phyloP scores from a whole-genome alignment of 768 basidiomycete species.

The Rhodosporidiobolus odoratus region DNA sequence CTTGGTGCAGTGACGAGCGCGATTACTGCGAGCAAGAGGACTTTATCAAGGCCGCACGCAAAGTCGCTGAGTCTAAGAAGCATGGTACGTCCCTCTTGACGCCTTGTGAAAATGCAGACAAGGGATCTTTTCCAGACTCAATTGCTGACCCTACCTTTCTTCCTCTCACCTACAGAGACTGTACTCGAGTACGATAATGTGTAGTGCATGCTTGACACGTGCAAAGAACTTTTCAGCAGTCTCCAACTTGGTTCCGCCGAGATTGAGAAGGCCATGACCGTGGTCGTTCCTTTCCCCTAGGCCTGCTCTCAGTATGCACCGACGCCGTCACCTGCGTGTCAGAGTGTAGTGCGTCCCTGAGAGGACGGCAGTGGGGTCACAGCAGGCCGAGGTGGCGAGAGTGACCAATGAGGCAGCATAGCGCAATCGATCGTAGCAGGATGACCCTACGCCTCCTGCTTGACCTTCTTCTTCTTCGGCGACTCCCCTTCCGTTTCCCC shows the following conservation, averaged over 20 bases:
- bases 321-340: too few species aligned
- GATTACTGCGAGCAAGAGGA: slow-evolving; percentile 91
- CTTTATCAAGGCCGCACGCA: slow-evolving; percentile 89
- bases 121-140: too few species aligned
- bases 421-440: not conserved
- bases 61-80: slow-evolving; percentile 70
- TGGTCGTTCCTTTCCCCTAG: too few species aligned
- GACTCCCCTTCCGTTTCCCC: not conserved
- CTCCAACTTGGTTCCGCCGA: not conserved
- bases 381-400: not conserved
- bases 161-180: slow-evolving; percentile 13
- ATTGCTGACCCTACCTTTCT: not conserved
- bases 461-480: slow-evolving; percentile 22
- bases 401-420: too few species aligned
- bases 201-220: not conserved
- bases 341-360: too few species aligned
- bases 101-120: too few species aligned
- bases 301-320: too few species aligned
- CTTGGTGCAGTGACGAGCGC: slow-evolving; percentile 62
- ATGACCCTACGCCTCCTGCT: not conserved
- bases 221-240: not conserved
- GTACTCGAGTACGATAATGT: slow-evolving; percentile 25
- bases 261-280: not conserved
- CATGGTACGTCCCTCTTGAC: slow-evolving; percentile 5
- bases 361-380: too few species aligned